A percentile compares a stretch with the other conserved stretches of the same genome.
Evolutionary conservation across 208 protist species (phyloP).

Genomic region (Crithidia fasciculata): DNA sequence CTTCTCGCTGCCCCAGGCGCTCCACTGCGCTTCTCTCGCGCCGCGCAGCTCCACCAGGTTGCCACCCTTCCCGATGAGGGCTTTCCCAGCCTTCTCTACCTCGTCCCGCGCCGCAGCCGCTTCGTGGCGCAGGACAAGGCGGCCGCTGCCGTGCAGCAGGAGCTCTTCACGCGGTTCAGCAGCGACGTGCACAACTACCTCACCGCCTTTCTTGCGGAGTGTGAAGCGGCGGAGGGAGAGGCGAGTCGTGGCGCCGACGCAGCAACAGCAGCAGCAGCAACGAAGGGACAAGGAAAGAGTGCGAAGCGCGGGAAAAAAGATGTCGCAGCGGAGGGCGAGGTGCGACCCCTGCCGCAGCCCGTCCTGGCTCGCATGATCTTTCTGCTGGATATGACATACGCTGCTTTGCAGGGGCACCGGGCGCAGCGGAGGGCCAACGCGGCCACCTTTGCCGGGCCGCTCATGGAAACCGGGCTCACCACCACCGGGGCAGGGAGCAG

Average conservation of each 20-base stretch:
- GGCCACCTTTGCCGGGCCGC: conserved; percentile 6
- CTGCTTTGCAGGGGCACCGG: conserved; percentile 31
- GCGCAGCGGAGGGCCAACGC: neutral
- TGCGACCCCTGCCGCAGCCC: conserved; percentile 29
- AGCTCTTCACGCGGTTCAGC: conserved; percentile 36
- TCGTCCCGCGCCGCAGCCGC: conserved; percentile 42
- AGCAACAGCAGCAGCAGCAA: neutral
- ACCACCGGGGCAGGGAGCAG: conserved; percentile 23
- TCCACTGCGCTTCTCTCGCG: conserved; percentile 25
- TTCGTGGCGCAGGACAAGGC: conserved; percentile 26
- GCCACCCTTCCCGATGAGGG: conserved; percentile 51
- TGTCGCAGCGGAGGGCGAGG: neutral
- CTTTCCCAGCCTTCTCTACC: conserved; percentile 50
- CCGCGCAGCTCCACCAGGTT: conserved; percentile 38
- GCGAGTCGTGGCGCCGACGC: neutral
- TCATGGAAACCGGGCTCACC: conserved; percentile 35
- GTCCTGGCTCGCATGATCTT: conserved; percentile 44
- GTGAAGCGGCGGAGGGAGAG: conserved; percentile 5
- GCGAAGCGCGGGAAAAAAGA: conserved; percentile 3
- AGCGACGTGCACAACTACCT: conserved; percentile 30
- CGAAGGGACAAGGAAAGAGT: neutral
- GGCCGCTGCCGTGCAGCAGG: conserved; percentile 28
- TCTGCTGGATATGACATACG: conserved; percentile 46
- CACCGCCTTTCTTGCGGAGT: conserved; percentile 9
- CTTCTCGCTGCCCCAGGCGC: neutral